Base-by-base conservation (phyloP, 2,329 filamentous ascomycete genomes). In the Whalleya microplaca region DNA sequence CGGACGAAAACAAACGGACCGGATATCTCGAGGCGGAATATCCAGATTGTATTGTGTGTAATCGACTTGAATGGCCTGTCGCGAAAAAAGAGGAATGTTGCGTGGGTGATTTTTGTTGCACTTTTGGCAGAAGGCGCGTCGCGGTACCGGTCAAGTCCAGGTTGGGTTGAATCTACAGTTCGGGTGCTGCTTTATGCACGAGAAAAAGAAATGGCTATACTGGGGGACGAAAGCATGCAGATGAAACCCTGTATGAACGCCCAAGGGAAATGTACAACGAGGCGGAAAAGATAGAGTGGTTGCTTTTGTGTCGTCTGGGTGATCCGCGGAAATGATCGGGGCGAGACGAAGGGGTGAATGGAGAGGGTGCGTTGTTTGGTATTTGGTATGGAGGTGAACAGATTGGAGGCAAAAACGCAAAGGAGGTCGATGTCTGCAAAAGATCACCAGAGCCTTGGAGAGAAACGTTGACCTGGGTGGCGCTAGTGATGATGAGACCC, bases 331-430 rank as follows among this genome's bases (percentile, higher is more conserved):
- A 50, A 21, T 50, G 41, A 32, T 21, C n/a, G 23, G 41, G 42
- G 41, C 27, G 48, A n/a, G 48, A 40, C 44, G 42, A 51, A 23
- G 48, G 40, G 46, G 47, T 48, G 41, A 27, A 48, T 40, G 58
- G 51, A 43, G 44, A 41, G 52, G 45, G 42, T 42, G 53, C 37
- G 41, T 52, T 60, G 51, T 55, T 57, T 49, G 54, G 55, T 53
- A 56, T 40, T n/a, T n/a, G n/a, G 53, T n/a, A 29, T 48, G 19
- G 43, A 41, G 41, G 41, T 19, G 45, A 21, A 21, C 23, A 49
- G 41, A 21, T 44, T 37, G 51, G 58, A 62, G 59, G 55, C 55
- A 61, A 67, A 68, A 67, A 65, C 61, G 63, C 64, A 64, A 68
- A 69, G 66, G 66, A 68, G 66, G 55, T 63, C 58, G 55, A 61